A percentile compares a stretch with the other conserved stretches of the same genome.
Conservation (phyloP, 495 filamentous ascomycete species). For the Podospora tetraspora region DNA sequence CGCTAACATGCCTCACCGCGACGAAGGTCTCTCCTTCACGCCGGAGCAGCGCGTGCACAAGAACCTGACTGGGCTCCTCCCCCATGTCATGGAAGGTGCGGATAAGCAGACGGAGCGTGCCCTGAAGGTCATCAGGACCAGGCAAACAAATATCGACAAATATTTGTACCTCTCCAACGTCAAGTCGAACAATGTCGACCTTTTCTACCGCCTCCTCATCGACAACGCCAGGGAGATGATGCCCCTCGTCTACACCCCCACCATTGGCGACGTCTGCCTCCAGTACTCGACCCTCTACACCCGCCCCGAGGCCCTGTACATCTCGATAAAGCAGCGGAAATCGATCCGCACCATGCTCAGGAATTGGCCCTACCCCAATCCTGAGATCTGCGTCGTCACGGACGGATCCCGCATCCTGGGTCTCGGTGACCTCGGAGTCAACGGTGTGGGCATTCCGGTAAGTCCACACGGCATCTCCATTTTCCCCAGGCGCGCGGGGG, state of each 20-base stretch:
- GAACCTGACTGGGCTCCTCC: constrained; percentile 55
- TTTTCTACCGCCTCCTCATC: constrained; percentile 91
- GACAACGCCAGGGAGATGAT: constrained; percentile 88
- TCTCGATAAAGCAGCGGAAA: constrained; percentile 83
- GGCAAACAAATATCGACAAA: constrained; percentile 80
- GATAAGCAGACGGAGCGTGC: constrained; percentile 50
- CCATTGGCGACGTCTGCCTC: constrained; percentile 93
- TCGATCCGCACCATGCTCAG: constrained; percentile 75
- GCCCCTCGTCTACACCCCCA: constrained; percentile 94
- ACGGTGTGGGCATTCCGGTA: constrained; percentile 97
- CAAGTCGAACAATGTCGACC: constrained; percentile 81
- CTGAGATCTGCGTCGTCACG: constrained; percentile 94
- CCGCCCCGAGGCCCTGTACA: constrained; percentile 88
- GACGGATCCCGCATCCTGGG: constrained; percentile 96
- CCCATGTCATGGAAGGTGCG: constrained; percentile 51
- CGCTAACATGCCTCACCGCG: constrained; percentile 14
- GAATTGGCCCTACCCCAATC: constrained; percentile 83
- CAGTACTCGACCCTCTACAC: constrained; percentile 96
- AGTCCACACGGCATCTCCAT: constrained; percentile 32
- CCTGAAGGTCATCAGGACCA: constrained; percentile 64
- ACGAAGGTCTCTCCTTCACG: constrained; percentile 50
- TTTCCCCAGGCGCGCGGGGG: background rate
- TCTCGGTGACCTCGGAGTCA: constrained; percentile 91
- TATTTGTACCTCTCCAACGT: constrained; percentile 88
- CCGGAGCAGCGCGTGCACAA: constrained; percentile 51